Conservation (phyloP, 176 grass and related monocot species). For the Carex parvula region DNA sequence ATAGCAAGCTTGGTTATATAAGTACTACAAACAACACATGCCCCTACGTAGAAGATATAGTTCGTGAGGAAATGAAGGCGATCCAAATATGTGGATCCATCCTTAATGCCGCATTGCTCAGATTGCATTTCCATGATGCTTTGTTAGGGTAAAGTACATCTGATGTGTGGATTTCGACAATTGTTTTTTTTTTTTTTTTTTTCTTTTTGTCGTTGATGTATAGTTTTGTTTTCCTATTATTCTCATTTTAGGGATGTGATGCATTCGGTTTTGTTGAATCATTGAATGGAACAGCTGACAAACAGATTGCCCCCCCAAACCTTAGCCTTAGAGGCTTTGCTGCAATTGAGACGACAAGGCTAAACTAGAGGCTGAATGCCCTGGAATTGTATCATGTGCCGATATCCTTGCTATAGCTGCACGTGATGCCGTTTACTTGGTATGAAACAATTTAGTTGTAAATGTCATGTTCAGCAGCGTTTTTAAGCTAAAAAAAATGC, state of each 20-base stretch:
- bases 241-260: constrained; percentile 34
- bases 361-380: constrained; percentile 45
- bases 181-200: too few relatives aligned
- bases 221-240: neutral
- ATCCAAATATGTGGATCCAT: constrained; percentile 34
- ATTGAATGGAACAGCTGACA: constrained; percentile 40
- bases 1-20: neutral
- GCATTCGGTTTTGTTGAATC: constrained; percentile 52
- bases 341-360: constrained; percentile 53
- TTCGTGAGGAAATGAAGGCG: constrained; percentile 7
- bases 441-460: constrained; percentile 29
- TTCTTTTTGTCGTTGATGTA: neutral
- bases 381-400: constrained; percentile 53
- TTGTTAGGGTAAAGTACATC: constrained; percentile 26
- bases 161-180: too few relatives aligned
- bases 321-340: constrained; percentile 50
- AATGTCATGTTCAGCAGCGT: too few relatives aligned
- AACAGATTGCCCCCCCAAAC: constrained; percentile 49
- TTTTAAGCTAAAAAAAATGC: too few relatives aligned
- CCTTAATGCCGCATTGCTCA: constrained; percentile 38
- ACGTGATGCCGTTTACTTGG: constrained; percentile 42
- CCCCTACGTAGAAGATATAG: constrained; percentile 37
- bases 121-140: constrained; percentile 71
- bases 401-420: constrained; percentile 74
- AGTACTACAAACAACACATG: constrained; percentile 21